Base-by-base conservation (phyloP, 192 early-diverging fungal species). In the Coemansia furcata region DNA sequence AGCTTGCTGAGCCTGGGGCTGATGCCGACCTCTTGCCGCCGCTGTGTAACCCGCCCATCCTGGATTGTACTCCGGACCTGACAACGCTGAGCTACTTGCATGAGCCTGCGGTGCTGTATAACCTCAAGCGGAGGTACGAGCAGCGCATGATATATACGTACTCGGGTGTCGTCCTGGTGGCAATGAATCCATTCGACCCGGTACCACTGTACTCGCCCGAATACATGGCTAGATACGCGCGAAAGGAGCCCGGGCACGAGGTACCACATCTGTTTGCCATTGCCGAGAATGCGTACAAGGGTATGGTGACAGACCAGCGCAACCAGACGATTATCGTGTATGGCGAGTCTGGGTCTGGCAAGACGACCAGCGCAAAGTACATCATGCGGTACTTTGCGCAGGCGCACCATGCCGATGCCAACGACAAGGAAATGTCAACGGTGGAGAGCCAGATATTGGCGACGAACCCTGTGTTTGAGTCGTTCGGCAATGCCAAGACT, bases 261-360 rank as follows among this genome's bases (percentile, higher is more conserved):
- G 93, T 93, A 62, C 97, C 97, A n/a, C 97, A 99, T 74, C 86
- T 99, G 85, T 99, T 98, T 86, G 96, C 97, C 5, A 95, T 99
- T 71, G 95, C 97, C 2, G 96, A 98, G 86, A 93, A 96, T 79
- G 94, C 97, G 3, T 98, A 98, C 84, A 87, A 92, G 17, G 91
- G 89, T 71, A 95, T 99, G 93, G 92, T 96, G 65, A 85, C 92
- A 33, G 91, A 96, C 63, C 81, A 89, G 66, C 88, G 88, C 69
- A 98, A 99, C 86, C 97, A 99, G 85, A 95, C 95, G 9, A 96
- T 99, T 74, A 95, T 99, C 68, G 95, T 98, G 38, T 95, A 93
- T 23, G 97, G 97, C 68, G 96, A 99, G 77, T 93, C 90, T 70
- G 93, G 94, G 79, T 97, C 97, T 26, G 97, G 97, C 76, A 99